These are phyloP conservation scores for Tuber magnatum DNA, from an alignment of 495 filamentous ascomycete genomes.

Conservation along the genomic window DNA sequence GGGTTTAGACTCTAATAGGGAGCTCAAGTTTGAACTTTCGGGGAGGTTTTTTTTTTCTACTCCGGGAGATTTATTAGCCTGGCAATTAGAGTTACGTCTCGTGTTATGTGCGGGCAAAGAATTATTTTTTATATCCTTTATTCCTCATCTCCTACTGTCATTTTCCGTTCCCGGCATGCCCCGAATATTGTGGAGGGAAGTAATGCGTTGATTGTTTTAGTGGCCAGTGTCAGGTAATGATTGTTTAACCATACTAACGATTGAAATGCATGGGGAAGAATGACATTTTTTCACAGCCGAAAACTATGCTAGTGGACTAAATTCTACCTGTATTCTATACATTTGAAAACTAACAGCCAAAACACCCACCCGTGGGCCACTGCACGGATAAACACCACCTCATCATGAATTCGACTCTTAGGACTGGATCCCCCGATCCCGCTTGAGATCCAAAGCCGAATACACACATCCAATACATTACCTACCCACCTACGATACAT, in stretches of 20 bases:
- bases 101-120: too few species aligned
- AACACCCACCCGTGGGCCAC: neutral
- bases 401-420: neutral
- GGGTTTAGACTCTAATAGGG: too few species aligned
- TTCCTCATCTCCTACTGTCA: neutral
- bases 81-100: too few species aligned
- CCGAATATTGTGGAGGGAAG: neutral
- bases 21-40: too few species aligned
- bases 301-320: neutral
- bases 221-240: neutral
- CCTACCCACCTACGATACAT: neutral
- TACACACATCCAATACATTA: neutral
- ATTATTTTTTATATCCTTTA: neutral
- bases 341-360: neutral
- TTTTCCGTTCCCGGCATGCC: neutral
- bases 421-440: neutral
- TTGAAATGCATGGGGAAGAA: neutral
- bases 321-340: neutral
- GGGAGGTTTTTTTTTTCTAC: too few species aligned
- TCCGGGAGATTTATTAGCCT: too few species aligned
- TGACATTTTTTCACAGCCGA: neutral
- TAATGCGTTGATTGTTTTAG: neutral
- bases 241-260: neutral
- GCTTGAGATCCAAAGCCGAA: neutral
- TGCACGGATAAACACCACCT: neutral